phyloP scores from a whole-genome alignment of 1,284 basidiomycete genomes.

The Cutaneotrichosporon sp. region DNA sequence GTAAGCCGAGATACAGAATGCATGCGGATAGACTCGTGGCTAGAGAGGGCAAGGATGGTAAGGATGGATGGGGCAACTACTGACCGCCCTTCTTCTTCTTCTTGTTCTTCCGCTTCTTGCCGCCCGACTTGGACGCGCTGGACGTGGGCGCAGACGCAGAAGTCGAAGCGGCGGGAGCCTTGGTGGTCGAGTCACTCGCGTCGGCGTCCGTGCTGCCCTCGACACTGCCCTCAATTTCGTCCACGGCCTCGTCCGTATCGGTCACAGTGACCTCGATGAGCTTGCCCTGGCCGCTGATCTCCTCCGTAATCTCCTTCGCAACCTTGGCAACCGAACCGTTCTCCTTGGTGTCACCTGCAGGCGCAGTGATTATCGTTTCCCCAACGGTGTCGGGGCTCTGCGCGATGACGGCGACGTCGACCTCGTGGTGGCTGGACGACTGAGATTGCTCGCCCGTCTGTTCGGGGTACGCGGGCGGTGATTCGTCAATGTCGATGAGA shows the following conservation, averaged over 20 bases:
- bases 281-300: background rate
- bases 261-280: constrained; percentile 2
- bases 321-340: constrained; percentile 1
- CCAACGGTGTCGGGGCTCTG: background rate
- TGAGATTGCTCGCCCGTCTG: background rate
- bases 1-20: constrained; percentile 6
- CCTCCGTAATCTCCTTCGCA: background rate
- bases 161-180: background rate
- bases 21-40: constrained; percentile 12
- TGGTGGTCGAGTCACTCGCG: constrained; percentile 4
- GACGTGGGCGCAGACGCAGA: constrained; percentile 5
- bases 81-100: constrained; percentile 19
- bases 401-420: constrained; percentile 5
- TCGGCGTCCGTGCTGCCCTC: constrained; percentile 6
- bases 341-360: constrained; percentile 5
- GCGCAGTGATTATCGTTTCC: background rate
- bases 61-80: constrained; percentile 3
- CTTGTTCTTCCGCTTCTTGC: constrained; percentile 18
- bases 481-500: constrained; percentile 6
- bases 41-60: background rate
- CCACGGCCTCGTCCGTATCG: constrained; percentile 1
- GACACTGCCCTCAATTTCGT: background rate
- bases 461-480: background rate
- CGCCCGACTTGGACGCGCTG: background rate
- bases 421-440: background rate